Evolutionary conservation across 2,329 filamentous ascomycete species (phyloP), one percentile per base, ranked within the genome.

Genomic region (Arthroderma sp.): DNA sequence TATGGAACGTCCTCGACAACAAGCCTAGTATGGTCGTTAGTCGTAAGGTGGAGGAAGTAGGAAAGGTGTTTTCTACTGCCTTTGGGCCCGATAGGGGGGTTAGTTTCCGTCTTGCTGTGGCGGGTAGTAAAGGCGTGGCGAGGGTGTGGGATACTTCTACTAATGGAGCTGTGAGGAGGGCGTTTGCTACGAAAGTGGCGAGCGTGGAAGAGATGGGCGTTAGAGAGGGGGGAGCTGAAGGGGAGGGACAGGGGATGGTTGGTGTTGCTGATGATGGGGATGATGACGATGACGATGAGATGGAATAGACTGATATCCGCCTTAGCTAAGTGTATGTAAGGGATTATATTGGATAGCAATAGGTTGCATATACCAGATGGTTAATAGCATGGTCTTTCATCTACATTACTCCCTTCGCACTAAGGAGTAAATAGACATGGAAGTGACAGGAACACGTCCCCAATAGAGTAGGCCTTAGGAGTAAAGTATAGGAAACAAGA

Each of bases 111-210:
- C 79, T 98, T 47, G 88, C 91, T 1, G 89, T 98, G 17, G 93
- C 91, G 5, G 93, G 93, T 57, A 97, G 91, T 77, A 94, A 94
- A 76, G 93, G 93, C 49, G 82, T 82, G 37, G 84, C 97, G 68
- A 88, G 95, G 70, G 84, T 98, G 56, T 98, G 93, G 93, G 91
- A 97, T 72, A 96, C 93, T 21, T 85, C 88, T 70, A 98, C 93
- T 58, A 98, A 98, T 70, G 82, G 82, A 13, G 86, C 87, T 25
- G 89, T 98, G 33, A 82, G 93, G 59, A 81, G 86, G 61, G 85
- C 86, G 1, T 98, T 98, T 74, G 89, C 87, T 37, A 82, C 76
- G 66, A 84, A 82, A 58, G 79, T 91, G 58, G 79, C 81, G 37
- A 74, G 77, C 61, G 73, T 77, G 4, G 51, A 38, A 33, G 51